Base-by-base conservation (phyloP, 2,329 filamentous ascomycete species). In the Tympanopsis confertula region DNA sequence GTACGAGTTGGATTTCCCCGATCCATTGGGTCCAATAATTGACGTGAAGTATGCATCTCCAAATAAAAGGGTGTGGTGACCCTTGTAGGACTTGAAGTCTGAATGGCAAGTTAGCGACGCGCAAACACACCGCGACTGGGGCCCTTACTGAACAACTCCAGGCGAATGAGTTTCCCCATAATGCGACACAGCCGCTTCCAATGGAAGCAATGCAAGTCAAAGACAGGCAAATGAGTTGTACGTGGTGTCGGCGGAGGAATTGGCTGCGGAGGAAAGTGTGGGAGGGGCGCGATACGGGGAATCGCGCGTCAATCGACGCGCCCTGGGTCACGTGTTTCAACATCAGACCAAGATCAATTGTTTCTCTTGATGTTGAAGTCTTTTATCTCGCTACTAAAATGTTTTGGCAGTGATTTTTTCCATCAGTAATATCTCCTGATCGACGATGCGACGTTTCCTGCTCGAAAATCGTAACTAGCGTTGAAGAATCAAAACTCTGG, bases 41-140 rank as follows among this genome's bases (percentile, higher is more conserved):
- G 91, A 98, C 36, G 91, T 98, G 61, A 98, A 98, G 63, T 95
- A 96, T 2, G 88, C 93, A 65, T 98, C 89, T 53, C 89, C 89
- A 52, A 98, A 95, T 38, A 95, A 76, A 33, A 98, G 77, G 42
- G 77, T 81, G 65, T 98, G 91, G 52, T 95, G 88, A 41, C 88
- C 91, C 61, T 94, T 94, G 69, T 98, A 98, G 50, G 91, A 96
- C 67, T 98, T 98, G 78, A 98, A 98, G 68, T 98, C 85, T 91
- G 52, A 35, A 53, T 47, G 42, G 37, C 39, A 36, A n/a, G 38
- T 41, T 38, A 47, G 38, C 36, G 26, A 37, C 38, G 13, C 13
- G 5, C 12, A 24, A 24, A 17, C 5, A n/a, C 24, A 20, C 35
- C 38, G 35, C n/a, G 33, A 26, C 19, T 37, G 20, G 20, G 30